Evolutionary conservation across 768 basidiomycete species (phyloP), one percentile per base, ranked within the genome.

Genomic region (Daedaleopsis nitida): DNA sequence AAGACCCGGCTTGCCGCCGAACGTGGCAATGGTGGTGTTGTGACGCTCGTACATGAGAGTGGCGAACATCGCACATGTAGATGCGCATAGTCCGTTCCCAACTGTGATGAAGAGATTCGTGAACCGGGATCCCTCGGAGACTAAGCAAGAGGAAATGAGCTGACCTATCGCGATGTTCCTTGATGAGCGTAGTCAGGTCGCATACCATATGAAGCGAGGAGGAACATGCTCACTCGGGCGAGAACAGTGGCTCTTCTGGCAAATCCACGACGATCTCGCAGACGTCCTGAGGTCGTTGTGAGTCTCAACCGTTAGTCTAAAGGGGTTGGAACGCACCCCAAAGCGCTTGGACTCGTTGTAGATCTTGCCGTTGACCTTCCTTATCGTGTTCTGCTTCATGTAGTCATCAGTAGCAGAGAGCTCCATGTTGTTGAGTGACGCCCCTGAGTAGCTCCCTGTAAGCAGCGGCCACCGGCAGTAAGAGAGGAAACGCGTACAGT

Each of bases 1-100:
- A 65, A 81, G 75, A 4, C 78, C 77, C 3, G 85, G 82, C 69
- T 82, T 83, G 23, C 84, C 84, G 23, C 86, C 84, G 62, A 86
- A 86, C 14, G 84, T 70, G 6, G 81, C 84, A 43, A 82, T 80
- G 65, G 77, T 82, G 2, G 80, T 83, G 10, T 76, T 68, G 65
- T 85, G 82, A 12, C 77, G 71, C 68, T 87, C 86, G 54, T 78
- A 75, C 85, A 87, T 86, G 55, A 86, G 68, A 1, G 84, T 86
- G 57, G 78, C 81, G 68, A 86, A 86, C 80, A 85, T 80, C 0
- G 85, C 83, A 60, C 86, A 86, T 1, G 86, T 86, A 4, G 83
- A 85, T 7, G 85, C 85, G 62, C 85, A 87, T 60, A 68, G 65
- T 17, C 58, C 70, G 58, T 69, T 74, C 23, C 67, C 62, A 51